A percentile compares a stretch with the other conserved stretches of the same genome.
These are phyloP conservation scores for Yamadazyma paraphyllophila DNA, from an alignment of 805 yeast genomes.

Conservation along the genomic window DNA sequence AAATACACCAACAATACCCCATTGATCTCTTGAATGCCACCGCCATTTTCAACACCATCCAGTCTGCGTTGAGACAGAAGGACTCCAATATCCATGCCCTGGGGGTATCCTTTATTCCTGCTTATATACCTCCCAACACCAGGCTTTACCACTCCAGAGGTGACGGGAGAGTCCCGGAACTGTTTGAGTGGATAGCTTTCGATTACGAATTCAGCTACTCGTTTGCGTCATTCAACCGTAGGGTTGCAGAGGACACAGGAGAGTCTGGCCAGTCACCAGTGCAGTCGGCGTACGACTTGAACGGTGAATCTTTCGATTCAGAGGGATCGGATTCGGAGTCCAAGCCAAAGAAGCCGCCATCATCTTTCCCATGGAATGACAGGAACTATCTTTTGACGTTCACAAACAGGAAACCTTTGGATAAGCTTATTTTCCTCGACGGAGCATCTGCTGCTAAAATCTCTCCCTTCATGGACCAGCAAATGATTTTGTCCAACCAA, in stretches of 20 bases:
- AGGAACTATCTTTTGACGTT: constrained; percentile 43
- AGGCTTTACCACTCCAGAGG: constrained; percentile 53
- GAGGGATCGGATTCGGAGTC: too few relatives aligned
- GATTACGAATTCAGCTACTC: constrained; percentile 59
- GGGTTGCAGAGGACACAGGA: constrained; percentile 5
- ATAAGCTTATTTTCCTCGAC: constrained; percentile 52
- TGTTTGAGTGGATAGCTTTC: constrained; percentile 64
- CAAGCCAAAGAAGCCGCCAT: constrained; percentile 1
- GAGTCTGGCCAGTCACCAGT: too few relatives aligned
- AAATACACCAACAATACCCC: constrained; percentile 31
- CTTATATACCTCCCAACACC: constrained; percentile 58
- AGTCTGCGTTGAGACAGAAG: constrained; percentile 52
- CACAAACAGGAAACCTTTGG: constrained; percentile 45
- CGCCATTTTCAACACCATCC: constrained; percentile 54
- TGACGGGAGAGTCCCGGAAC: constrained; percentile 39
- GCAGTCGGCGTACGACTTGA: too few relatives aligned
- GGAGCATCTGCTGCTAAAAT: constrained; percentile 68
- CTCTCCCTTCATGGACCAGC: constrained; percentile 62
- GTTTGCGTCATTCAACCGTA: constrained; percentile 32
- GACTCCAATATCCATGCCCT: constrained; percentile 52
- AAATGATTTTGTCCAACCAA: constrained; percentile 20
- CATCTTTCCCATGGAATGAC: constrained; percentile 3
- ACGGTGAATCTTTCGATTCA: too few relatives aligned
- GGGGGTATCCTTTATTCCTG: constrained; percentile 60
- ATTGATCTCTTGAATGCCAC: constrained; percentile 52